Base-by-base conservation (phyloP, 148 eudicot species). In the Cornus florida region DNA sequence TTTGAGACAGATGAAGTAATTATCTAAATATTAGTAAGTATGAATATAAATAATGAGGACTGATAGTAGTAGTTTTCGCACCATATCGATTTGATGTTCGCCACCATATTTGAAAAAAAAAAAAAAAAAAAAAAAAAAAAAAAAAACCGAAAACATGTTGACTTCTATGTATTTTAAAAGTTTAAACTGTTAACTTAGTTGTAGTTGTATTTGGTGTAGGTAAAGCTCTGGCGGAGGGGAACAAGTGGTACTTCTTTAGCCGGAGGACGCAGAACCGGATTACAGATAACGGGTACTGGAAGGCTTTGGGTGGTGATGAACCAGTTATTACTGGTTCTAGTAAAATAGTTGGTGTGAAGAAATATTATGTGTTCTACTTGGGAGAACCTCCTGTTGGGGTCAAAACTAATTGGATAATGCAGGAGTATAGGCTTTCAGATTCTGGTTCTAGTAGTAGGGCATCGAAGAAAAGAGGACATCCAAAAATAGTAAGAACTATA, bases 321-420 rank as follows among this genome's bases (percentile, higher is more conserved):
- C 87, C 91, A 48, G 80, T 88, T 14, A 85, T 84, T 9, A 80
- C 84, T 28, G 69, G 53, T 19, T 35, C 73, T 60, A 80, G 77
- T 59, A 87, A 86, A 76, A 85, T 79, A 71, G 85, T 92, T 74
- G 98, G 94, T 13, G 70, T 77, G 81, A 92, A 91, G 78, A 87
- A 85, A 71, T 84, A 78, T 33, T 89, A 79, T 65, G 88, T 82
- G 69, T 94, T 92, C 77, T 87, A 88, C 74, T 7, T 83, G 1
- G 97, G 98, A 50, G 88, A 88, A 43, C 76, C 83, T 10, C 77
- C 91, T 3, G 24, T 76, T 28, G 92, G 87, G 11, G 79, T 73
- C 32, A 87, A 89, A 83, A 92, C 98, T 5, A 90, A 83, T 62
- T 94, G 98, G 94, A 80, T 94, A 14, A 92, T 94, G 98, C 90